Evolutionary conservation across 2,329 filamentous ascomycete genomes (phyloP).

Genomic region (Scopulariopsis brevicaulis): DNA sequence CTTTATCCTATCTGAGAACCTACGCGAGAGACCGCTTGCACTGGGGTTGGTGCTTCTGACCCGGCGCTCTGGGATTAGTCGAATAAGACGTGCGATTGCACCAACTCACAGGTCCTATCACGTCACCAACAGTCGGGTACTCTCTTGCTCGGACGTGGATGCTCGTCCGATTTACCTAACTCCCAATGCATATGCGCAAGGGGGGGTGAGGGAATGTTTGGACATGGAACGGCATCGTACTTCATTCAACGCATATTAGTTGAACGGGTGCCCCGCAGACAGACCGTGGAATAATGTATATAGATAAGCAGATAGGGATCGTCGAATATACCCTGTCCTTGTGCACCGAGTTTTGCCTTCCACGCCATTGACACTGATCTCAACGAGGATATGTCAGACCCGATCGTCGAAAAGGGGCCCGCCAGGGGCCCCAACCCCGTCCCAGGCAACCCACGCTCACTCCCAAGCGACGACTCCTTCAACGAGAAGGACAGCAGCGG

Average conservation of each 20-base stretch:
- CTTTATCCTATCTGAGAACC: neutral
- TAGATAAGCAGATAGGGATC: neutral
- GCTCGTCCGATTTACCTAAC: neutral
- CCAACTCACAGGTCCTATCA: neutral
- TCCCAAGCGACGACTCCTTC: conserved; percentile 15
- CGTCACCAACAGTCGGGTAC: neutral
- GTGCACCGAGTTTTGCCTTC: neutral
- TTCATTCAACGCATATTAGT: neutral
- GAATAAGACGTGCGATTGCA: neutral
- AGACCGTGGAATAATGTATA: neutral
- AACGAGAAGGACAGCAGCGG: conserved; percentile 16
- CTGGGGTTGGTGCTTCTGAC: neutral
- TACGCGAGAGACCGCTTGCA: neutral
- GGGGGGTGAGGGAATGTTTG: neutral
- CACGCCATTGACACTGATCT: neutral
- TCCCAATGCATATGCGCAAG: neutral
- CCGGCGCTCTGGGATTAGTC: neutral
- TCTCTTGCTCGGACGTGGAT: neutral
- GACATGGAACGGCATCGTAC: neutral
- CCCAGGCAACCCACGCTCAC: neutral
- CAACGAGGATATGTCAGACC: neutral
- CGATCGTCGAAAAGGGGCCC: neutral
- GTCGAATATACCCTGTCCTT: neutral
- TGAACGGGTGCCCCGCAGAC: neutral
- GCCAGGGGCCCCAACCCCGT: neutral